phyloP scores from a whole-genome alignment of 305 asterid species.

The Solanum hybrid region DNA sequence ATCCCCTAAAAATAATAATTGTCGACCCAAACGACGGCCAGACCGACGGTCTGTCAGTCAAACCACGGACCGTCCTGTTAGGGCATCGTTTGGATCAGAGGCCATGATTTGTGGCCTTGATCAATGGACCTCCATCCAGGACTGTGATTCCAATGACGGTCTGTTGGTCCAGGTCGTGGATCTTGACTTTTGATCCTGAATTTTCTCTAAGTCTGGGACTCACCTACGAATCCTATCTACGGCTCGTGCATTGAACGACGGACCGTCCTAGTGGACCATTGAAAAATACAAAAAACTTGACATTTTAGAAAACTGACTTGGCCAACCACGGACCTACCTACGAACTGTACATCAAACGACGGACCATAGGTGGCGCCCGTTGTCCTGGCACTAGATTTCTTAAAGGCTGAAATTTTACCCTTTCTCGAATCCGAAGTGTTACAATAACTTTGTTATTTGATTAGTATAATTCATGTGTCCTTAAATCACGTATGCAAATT shows the following conservation, averaged over 20 bases:
- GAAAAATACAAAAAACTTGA: background rate
- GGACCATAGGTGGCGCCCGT: background rate
- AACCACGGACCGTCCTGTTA: background rate
- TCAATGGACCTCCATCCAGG: background rate
- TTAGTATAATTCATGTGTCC: background rate
- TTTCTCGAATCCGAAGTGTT: background rate
- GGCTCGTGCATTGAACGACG: background rate
- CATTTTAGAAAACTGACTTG: background rate
- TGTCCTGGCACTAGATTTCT: background rate
- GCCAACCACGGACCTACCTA: background rate
- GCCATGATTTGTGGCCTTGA: background rate
- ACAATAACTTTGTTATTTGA: background rate
- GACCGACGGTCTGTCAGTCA: background rate
- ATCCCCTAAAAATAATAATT: background rate
- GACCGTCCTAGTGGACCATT: background rate
- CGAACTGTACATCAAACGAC: background rate
- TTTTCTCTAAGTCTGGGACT: background rate
- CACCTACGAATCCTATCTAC: background rate
- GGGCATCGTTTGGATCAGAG: background rate
- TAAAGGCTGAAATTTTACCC: background rate
- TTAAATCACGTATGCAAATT: background rate
- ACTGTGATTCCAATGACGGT: background rate
- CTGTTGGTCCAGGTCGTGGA: background rate
- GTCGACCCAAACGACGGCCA: background rate
- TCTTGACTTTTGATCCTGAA: background rate